Evolutionary conservation across 768 basidiomycete species (phyloP), one percentile per base, ranked within the genome.

Genomic region (Mycena crocata): DNA sequence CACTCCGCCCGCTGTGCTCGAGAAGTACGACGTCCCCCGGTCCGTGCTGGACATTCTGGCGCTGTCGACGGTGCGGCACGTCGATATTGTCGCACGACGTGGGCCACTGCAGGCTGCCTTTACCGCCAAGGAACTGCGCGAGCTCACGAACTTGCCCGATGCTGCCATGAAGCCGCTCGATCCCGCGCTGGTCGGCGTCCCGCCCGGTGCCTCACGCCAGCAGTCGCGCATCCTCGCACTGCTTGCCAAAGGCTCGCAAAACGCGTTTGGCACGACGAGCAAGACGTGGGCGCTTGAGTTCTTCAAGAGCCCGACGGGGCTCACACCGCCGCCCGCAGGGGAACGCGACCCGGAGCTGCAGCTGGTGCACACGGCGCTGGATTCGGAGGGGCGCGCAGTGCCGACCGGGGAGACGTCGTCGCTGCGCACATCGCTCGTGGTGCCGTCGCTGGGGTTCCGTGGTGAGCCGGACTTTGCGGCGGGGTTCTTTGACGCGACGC

Each of bases 91-190:
- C 28, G 96, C 89, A 1, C 84, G 97, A 50, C 87, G 97, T 15
- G 96, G 97, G 0, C 95, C 95, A 0, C 85, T 91, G 9, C 92
- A 98, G 74, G 95, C 93, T 2, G 91, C 94, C 0, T 97, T 96
- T 74, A 95, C 96, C 5, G 89, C 91, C 35, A 98, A 98, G 77
- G 97, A 99, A 77, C 84, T 98, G 5, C 84, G 97, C 26, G 97
- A 99, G 79, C 86, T 98, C 83, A 86, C 87, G 13, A 83, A 80
- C 42, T 75, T 94, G 34, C 84, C 87, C 0, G 87, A 90, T 50
- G 89, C 89, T 0, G 82, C 88, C 28, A 90, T 96, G 85, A 77
- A 84, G 28, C 92, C 92, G 9, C 78, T 94, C 13, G 79, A 83
- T 4, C 79, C 82, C 1, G 73, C 77, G 19, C 74, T 89, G 19